Evolutionary conservation across 2,329 filamentous ascomycete genomes (phyloP), one percentile per base, ranked within the genome.

Genomic region (Xylariaceae sp.): DNA sequence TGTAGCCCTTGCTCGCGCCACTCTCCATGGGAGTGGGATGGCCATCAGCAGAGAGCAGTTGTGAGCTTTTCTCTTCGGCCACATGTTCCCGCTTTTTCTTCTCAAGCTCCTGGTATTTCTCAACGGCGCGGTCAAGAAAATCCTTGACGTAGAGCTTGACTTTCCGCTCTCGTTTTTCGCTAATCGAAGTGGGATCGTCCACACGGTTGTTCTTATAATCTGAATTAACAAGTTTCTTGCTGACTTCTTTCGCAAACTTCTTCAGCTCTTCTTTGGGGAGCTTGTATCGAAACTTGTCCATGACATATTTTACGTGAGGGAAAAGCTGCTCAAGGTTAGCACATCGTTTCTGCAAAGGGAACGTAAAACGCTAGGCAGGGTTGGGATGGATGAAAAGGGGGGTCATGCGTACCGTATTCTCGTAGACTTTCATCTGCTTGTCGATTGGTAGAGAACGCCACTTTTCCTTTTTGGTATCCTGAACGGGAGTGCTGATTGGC

Each of bases 401-500:
- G 34, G 26, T 47, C 5, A 76, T 47, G 27, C 88, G 70, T 78
- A 95, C 90, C 50, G 91, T 95, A 67, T 91, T 91, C 71, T 96
- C 91, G 65, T 96, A 97, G 2, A 96, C 79, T 74, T 90, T 96
- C 81, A 91, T 95, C 72, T 94, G 89, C 73, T 96, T 96, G 61
- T 96, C 91, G 62, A 84, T 70, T 1, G 86, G 77, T 34, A 86
- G 70, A 56, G 78, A 80, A 53, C 83, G 80, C 88, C 88, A 91
- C 68, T 86, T 88, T 47, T 89, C 86, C 64, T 79, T 78, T 63
- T 81, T 85, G 4, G 77, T 77, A 70, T 86, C 80, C 45, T 78
- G 77, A 3, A 75, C 72, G 4, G 79, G 77, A 1, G 80, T 76
- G 50, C 73, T 80, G 2, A 76, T 74, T 8, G 82, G 60, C 32